Evolutionary conservation across 441 rosid species (phyloP), one percentile per base, ranked within the genome.

Genomic region (Lepidium campestre): DNA sequence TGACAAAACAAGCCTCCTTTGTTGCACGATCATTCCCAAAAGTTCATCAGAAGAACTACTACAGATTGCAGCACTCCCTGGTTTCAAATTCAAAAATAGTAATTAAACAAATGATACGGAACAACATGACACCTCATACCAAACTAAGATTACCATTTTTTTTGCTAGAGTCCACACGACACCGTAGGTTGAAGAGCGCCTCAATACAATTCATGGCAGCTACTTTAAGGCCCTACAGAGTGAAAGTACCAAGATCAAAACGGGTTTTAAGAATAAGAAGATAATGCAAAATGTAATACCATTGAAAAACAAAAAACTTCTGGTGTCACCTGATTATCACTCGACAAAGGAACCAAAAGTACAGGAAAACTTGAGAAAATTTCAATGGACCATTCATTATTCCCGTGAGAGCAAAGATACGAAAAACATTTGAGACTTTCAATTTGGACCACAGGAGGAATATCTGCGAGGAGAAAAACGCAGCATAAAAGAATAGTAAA

Each of bases 181-280:
- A 69, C 65, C 88, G 79, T 56, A 92, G 68, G 36, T 82, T 67
- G 74, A 65, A 74, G 36, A 90, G 73, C 54, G 79, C 86, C 79
- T 93, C 98, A 57, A 90, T 68, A 81, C 97, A 90, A 56, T 79
- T 77, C 89, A 93, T 89, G 42, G 97, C 93, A 75, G 97, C 87
- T 66, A 62, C 48, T 74, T 85, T 86, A 40, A 82, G 39, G 63
- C 79, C 97, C 99, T 96, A 84, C 72, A 79, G 75, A 77, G 42
- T 62, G 13, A 49, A 53, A 65, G 25, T 57, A 57, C 63, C 57
- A 9, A 71, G 40, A 62, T 47, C 54, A 60, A 5, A 29, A 50
- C 19, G 7, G 31, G 22, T 13, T 37, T 53, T 29, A 31, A 44
- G 35, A 59, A 65, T 14, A 39, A 8, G 62, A 66, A 7, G 20